These are phyloP conservation scores for Melocanna baccifera DNA, from an alignment of 176 grass and related monocot genomes.

Conservation along the genomic window DNA sequence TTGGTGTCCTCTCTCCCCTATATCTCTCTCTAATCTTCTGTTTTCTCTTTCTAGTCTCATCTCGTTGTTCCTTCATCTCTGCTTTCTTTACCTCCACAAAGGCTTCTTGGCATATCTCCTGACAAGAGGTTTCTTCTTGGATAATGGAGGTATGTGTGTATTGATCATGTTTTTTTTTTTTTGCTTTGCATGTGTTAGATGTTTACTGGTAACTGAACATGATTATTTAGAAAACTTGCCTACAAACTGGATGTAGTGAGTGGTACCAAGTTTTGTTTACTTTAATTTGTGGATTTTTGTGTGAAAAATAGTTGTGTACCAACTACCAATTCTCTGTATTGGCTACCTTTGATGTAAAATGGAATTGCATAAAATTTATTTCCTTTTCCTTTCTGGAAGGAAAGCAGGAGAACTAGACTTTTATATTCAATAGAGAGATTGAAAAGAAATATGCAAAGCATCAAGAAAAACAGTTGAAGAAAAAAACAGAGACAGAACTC, in stretches of 20 bases:
- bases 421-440: neutral
- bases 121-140: neutral
- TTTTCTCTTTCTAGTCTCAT: neutral
- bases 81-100: neutral
- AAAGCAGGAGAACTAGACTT: neutral
- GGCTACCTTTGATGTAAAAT: neutral
- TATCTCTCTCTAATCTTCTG: neutral
- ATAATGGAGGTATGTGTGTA: slow-evolving; percentile 13
- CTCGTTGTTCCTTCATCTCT: neutral
- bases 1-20: neutral
- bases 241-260: too few species aligned
- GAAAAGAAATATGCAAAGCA: neutral
- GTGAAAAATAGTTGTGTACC: too few species aligned
- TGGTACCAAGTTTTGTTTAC: too few species aligned
- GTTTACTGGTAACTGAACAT: neutral
- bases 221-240: too few species aligned
- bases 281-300: too few species aligned
- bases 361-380: neutral
- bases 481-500: neutral
- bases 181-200: neutral
- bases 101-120: neutral
- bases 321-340: neutral
- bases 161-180: neutral
- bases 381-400: neutral
- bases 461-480: neutral